Percentiles rank a stretch among this genome's conserved stretches.
These are phyloP conservation scores for Trichoderma asperellum DNA, from an alignment of 2,329 filamentous ascomycete species.

Conservation along the genomic window DNA sequence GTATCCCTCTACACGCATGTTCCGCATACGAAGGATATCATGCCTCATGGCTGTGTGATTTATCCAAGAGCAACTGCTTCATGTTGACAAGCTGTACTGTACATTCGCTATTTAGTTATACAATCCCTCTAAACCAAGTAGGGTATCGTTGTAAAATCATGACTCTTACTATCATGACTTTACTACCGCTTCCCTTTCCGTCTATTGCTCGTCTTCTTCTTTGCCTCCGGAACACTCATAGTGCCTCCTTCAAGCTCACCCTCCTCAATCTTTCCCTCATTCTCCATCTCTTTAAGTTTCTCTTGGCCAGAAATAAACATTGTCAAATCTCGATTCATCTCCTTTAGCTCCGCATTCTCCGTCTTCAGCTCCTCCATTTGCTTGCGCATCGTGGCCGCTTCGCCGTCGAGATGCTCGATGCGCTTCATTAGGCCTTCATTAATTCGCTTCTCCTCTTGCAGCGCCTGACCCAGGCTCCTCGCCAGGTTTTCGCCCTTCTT, in stretches of 20 bases:
- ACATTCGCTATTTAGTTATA: background rate
- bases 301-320: slow-evolving; percentile 87
- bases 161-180: background rate
- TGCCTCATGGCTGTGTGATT: background rate
- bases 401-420: slow-evolving; percentile 73
- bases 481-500: slow-evolving; percentile 76
- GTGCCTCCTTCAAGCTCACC: slow-evolving; percentile 78
- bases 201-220: slow-evolving; percentile 40
- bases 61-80: background rate
- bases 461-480: slow-evolving; percentile 71
- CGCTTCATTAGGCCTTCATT: slow-evolving; percentile 78
- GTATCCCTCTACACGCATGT: background rate
- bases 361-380: slow-evolving; percentile 60
- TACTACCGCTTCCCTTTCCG: slow-evolving; percentile 54
- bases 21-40: background rate
- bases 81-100: background rate
- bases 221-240: slow-evolving; percentile 66
- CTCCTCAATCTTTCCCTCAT: slow-evolving; percentile 59
- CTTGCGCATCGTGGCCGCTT: slow-evolving; percentile 60
- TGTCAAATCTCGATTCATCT: slow-evolving; percentile 83
- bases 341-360: slow-evolving; percentile 74
- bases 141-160: background rate
- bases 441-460: slow-evolving; percentile 85
- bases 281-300: slow-evolving; percentile 73
- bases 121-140: background rate